Base-by-base conservation (phyloP, 2,329 filamentous ascomycete species). In the Pseudophaeomoniella oleicola region DNA sequence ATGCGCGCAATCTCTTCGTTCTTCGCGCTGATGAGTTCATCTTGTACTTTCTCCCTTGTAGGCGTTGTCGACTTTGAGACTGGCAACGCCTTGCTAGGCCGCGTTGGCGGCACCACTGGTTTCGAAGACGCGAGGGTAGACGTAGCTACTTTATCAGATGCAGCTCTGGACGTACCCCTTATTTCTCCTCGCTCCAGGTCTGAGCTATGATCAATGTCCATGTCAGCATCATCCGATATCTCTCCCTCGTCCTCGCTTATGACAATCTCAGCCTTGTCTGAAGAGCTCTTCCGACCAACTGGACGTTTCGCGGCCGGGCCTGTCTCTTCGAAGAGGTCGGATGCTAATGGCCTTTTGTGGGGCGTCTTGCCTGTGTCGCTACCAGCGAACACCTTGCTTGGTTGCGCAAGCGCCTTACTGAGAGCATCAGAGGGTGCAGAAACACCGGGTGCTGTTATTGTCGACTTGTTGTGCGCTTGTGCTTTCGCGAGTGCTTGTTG, bases 181-280 rank as follows among this genome's bases (percentile, higher is more conserved):
- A 40, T 41, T 30, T 46, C 44, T 5, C 42, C 43, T 10, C 37
- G 38, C 35, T 39, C 37, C 14, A 42, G 38, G 14, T 39, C 36
- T 3, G 36, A 39, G 16, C 15, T 31, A 19, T 37, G 27, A 13
- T 41, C 42, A 17, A 39, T 32, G 11, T 41, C 42, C 30, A 38
- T 34, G 6, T 18, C 34, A 13, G 16, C 37, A 13, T 30, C 19
- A 79, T 81, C 39, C 76, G 75, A 33, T 4, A 63, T 66, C 16
- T 66, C 72, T 17, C 53, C 63, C 39, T 79, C 75, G 44, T 78
- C 74, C 17, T 93, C 87, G 51, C 84, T 93, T 29, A 92, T 78
- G 44, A 92, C 75, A 46, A 94, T 93, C 29, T 94, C 72, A 36
- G 93, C 71, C 2, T 70, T 70, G 35, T 75, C 67, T 16, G 78